Evolutionary conservation across 768 basidiomycete species (phyloP), one percentile per base, ranked within the genome.

Genomic region (Termitomyces sp.): DNA sequence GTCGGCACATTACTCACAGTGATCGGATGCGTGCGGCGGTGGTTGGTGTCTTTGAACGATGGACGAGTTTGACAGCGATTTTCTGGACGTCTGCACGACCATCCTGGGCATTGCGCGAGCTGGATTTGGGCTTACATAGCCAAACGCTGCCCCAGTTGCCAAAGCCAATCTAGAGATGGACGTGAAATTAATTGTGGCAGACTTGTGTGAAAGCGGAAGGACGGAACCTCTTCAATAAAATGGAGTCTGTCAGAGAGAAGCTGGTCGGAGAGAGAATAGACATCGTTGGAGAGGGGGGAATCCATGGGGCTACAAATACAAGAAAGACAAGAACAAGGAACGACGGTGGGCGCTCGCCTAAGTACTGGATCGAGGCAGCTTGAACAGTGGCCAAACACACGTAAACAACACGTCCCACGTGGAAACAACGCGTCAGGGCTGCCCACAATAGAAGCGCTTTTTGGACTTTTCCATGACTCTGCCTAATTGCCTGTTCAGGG

Each of bases 81-180:
- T 87, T 86, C 64, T 76, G 78, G 53, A 78, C 79, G 44, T 67
- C 71, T 65, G 73, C 65, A 55, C 76, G 63, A 58, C 70, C 68
- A 58, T 76, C 73, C 53, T 71, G 58, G 39, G 65, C 62, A 44
- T 67, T 69, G 50, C 68, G 66, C 8, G 72, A 65, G 58, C 70
- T 71, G 24, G 76, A 76, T 72, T 84, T 90, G 60, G 87, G 85
- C 37, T 75, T 76, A 68, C 87, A 90, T 63, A 89, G 73, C 91
- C 90, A 93, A 62, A 94, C 92, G 69, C 87, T 89, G 39, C 93
- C 93, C 93, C 93, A 96, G 75, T 94, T 95, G 45, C 93, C 93
- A 68, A 83, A 92, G 34, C 93, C 93, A 75, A 93, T 89, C 89
- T 93, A 59, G n/a, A 9, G 39, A 44, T 33, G 56, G 46, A 34